These are phyloP conservation scores for Lasiodiplodia citricola DNA, from an alignment of 2,329 filamentous ascomycete genomes.

Conservation along the genomic window DNA sequence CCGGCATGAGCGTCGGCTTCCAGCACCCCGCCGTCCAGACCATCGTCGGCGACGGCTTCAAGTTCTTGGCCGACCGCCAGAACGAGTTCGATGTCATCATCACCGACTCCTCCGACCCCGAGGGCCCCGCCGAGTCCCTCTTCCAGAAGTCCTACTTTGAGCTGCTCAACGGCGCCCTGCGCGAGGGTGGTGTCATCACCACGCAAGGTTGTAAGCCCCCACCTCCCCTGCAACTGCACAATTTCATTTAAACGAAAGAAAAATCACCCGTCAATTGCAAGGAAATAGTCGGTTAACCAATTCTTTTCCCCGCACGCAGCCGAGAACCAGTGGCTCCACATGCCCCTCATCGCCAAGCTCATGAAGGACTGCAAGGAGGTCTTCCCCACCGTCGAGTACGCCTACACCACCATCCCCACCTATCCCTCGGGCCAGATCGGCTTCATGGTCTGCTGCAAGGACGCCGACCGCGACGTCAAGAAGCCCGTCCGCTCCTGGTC, in stretches of 20 bases:
- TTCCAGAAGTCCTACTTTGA: constrained; percentile 99
- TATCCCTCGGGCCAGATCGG: constrained; percentile 99
- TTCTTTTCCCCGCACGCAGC: constrained; percentile 58
- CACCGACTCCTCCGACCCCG: constrained; percentile 96
- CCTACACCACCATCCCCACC: constrained; percentile 98
- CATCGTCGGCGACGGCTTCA: constrained; percentile 96
- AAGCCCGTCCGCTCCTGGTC: constrained; percentile 83
- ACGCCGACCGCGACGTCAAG: constrained; percentile 79
- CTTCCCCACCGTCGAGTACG: constrained; percentile 97
- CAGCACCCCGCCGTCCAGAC: constrained; percentile 91
- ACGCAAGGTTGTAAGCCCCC: constrained; percentile 99
- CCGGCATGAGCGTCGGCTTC: constrained; percentile 91
- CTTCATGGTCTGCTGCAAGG: constrained; percentile 99
- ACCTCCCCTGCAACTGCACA: constrained; percentile 28
- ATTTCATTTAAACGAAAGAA: background rate
- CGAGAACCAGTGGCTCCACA: constrained; percentile 99
- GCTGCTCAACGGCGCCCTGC: constrained; percentile 85
- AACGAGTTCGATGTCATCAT: constrained; percentile 99
- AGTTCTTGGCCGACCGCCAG: constrained; percentile 96
- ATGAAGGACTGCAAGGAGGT: constrained; percentile 97
- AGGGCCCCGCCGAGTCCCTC: constrained; percentile 92
- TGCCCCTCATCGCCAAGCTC: constrained; percentile 89
- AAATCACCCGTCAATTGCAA: background rate
- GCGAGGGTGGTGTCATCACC: constrained; percentile 96
- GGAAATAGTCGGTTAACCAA: constrained; percentile 33